Percentiles rank a stretch among this genome's conserved stretches.
phyloP scores from a whole-genome alignment of 805 yeast genomes.

The Nakazawaea anatomiae region DNA sequence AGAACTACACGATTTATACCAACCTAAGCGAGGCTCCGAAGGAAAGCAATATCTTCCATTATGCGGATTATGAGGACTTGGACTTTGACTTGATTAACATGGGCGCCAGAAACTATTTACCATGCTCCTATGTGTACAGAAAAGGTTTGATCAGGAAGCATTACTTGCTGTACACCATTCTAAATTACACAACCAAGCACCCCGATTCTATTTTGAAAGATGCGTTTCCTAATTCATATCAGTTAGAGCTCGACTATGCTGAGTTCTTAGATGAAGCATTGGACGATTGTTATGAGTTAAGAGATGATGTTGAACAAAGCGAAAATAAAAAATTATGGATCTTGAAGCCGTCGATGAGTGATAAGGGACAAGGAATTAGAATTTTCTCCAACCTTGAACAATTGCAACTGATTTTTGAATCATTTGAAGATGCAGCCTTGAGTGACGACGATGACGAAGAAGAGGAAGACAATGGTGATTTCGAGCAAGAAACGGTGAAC shows the following conservation, averaged over 20 bases:
- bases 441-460: constrained; percentile 55
- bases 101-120: constrained; percentile 43
- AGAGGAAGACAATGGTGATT: constrained; percentile 25
- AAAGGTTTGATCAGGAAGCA: constrained; percentile 91
- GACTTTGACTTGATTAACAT: constrained; percentile 61
- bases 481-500: constrained; percentile 12
- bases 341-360: constrained; percentile 94
- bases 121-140: constrained; percentile 80
- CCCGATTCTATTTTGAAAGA: constrained; percentile 55
- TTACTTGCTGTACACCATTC: constrained; percentile 80
- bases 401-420: constrained; percentile 76
- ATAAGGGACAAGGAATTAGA: constrained; percentile 93
- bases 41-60: constrained; percentile 51
- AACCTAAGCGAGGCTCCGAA: constrained; percentile 10
- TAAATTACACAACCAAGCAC: constrained; percentile 64
- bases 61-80: constrained; percentile 85
- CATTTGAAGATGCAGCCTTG: constrained; percentile 71
- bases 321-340: constrained; percentile 62
- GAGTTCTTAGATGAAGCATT: constrained; percentile 91
- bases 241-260: constrained; percentile 88
- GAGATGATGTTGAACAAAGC: constrained; percentile 65
- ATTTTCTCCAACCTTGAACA: constrained; percentile 74
- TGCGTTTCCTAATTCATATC: constrained; percentile 71
- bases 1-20: constrained; percentile 8
- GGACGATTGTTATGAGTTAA: constrained; percentile 86